Evolutionary conservation across 2,329 filamentous ascomycete species (phyloP).

Genomic region (Ilyonectria sp.): DNA sequence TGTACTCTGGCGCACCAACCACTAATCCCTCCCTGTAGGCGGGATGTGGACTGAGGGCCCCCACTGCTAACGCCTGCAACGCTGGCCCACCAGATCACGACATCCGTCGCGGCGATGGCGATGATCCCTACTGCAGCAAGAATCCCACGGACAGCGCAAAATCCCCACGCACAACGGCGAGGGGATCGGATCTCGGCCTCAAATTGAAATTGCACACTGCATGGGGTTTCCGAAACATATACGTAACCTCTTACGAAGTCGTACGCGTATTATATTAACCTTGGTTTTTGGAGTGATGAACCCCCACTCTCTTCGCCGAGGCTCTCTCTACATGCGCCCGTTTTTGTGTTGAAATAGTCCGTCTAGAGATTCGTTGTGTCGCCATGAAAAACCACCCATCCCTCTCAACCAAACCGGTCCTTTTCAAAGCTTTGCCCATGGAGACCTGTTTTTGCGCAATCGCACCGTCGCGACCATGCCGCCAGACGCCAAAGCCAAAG

Average conservation of each 20-base stretch:
- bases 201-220: conserved; percentile 13
- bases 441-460: conserved; percentile 57
- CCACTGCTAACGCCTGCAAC: conserved; percentile 37
- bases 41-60: conserved; percentile 42
- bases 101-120: conserved; percentile 44
- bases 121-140: conserved; percentile 27
- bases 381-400: conserved; percentile 19
- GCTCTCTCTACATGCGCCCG: conserved; percentile 16
- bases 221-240: conserved; percentile 12
- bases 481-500: conserved; percentile 63
- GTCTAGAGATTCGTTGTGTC: conserved; percentile 1
- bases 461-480: conserved; percentile 60
- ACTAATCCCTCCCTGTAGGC: conserved; percentile 14
- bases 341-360: conserved; percentile 3
- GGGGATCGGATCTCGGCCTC: conserved; percentile 27
- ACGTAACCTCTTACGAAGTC: conserved; percentile 31
- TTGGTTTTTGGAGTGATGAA: neutral
- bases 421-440: conserved; percentile 48
- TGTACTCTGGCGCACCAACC: conserved; percentile 22
- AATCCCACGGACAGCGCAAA: conserved; percentile 18
- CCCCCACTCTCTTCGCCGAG: conserved; percentile 1
- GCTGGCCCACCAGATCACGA: conserved; percentile 44
- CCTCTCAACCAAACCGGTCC: conserved; percentile 7
- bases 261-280: conserved; percentile 5
- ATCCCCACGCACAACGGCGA: conserved; percentile 2